Evolutionary conservation across 2,329 filamentous ascomycete species (phyloP).

Genomic region (Raffaelea arxii): DNA sequence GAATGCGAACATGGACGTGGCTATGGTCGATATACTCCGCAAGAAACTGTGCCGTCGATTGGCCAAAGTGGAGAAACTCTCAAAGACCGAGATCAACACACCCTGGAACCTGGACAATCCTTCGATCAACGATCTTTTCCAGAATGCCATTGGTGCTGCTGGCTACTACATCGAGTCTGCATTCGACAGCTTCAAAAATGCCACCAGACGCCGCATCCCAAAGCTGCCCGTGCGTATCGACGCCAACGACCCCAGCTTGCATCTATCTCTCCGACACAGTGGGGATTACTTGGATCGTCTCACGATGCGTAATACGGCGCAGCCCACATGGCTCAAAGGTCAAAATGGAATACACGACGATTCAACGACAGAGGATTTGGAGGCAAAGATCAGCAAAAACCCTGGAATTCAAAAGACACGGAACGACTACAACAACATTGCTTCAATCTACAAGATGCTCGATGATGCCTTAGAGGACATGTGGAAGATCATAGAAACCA

Average conservation of each 20-base stretch:
- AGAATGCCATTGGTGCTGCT: constrained; percentile 11
- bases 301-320: constrained; percentile 5
- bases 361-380: too few species aligned
- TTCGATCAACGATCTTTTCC: background rate
- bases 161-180: constrained; percentile 19
- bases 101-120: background rate
- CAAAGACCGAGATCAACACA: constrained; percentile 17
- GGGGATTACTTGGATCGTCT: constrained; percentile 18
- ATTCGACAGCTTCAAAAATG: constrained; percentile 31
- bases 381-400: too few species aligned
- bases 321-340: background rate
- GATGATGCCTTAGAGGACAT: too few species aligned
- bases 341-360: too few species aligned
- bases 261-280: constrained; percentile 32
- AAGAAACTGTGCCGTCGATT: constrained; percentile 48
- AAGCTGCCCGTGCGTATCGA: constrained; percentile 28
- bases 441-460: too few species aligned
- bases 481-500: too few species aligned
- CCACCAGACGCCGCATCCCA: constrained; percentile 27
- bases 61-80: constrained; percentile 39
- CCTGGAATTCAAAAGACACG: too few species aligned
- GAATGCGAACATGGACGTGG: constrained; percentile 13
- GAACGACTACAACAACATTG: too few species aligned
- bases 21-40: constrained; percentile 25
- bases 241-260: constrained; percentile 18